Base-by-base conservation (phyloP, 768 basidiomycete species). In the Tremella yokohamensis region DNA sequence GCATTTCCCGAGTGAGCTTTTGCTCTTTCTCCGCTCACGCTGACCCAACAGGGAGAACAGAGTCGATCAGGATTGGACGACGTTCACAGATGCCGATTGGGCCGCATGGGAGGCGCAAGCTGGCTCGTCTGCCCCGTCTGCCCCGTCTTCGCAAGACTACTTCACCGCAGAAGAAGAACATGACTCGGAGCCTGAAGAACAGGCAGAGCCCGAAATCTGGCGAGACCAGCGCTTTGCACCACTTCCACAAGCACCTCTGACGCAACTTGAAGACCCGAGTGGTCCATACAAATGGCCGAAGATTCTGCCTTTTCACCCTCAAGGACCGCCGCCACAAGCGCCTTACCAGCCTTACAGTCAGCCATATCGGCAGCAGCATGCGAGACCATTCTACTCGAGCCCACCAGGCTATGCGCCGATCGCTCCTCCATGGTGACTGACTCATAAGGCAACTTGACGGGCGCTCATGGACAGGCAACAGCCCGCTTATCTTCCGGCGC, bases 1-100 rank as follows among this genome's bases (percentile, higher is more conserved):
- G 42, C 42, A 22, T 45, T 45, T 45, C 42, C 42, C 42, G 22
- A 45, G 42, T 45, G 15, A 45, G 42, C 22, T 45, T 15, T 22
- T 15, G 4, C 15, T 4, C 22, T 18, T 4, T 6, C 8, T 45
- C 22, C 42, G n/a, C 42, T 4, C n/a, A 8, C 8, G 42, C n/a
- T 18, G n/a, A 18, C 15, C 15, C 6, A n/a, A 15, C 4, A n/a
- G n/a, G 42, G 22, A n/a, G 42, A 4, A 6, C 6, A 16, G 7
- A 4, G n/a, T 15, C 22, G 15, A 45, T n/a, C 6, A 22, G 8
- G 42, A 22, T 18, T 45, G 42, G 42, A n/a, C n/a, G 22, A 45
- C 42, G 7, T 45, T n/a, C n/a, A 45, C 42, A 15, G 42, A 45
- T 8, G n/a, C n/a, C 6, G 42, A 45, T 16, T 45, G 42, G 42